A percentile compares a stretch with the other conserved stretches of the same genome.
Conservation (phyloP, 176 grass and related monocot genomes). For the Triticum dicoccoides region DNA sequence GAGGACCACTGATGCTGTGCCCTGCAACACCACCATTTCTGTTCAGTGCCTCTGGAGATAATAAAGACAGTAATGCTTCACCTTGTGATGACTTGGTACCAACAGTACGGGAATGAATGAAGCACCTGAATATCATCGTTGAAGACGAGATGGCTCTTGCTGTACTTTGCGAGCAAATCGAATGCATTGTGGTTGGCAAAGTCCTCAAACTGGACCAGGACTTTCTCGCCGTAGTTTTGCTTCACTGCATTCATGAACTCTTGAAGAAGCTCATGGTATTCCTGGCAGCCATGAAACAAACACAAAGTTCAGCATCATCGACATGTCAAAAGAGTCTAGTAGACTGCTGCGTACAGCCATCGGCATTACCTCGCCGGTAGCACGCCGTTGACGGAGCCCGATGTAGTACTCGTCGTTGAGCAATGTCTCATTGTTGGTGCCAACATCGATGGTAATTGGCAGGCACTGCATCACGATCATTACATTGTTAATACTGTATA, state of each 20-base stretch:
- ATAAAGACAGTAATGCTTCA: neutral
- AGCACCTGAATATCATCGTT: slow-evolving; percentile 93
- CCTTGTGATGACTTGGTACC: neutral
- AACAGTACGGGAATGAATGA: neutral
- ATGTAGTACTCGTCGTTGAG: slow-evolving; percentile 98
- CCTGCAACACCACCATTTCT: slow-evolving; percentile 42
- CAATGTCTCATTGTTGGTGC: slow-evolving; percentile 81
- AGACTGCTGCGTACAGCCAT: too few relatives aligned
- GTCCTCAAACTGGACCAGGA: slow-evolving; percentile 94
- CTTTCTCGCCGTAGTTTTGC: slow-evolving; percentile 93
- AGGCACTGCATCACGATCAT: slow-evolving; percentile 63
- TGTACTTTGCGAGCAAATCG: slow-evolving; percentile 86
- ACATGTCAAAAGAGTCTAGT: neutral
- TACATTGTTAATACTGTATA: neutral
- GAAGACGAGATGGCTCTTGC: slow-evolving; percentile 95
- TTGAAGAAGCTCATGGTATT: slow-evolving; percentile 84
- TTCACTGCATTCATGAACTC: slow-evolving; percentile 95
- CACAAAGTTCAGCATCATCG: neutral
- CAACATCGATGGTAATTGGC: slow-evolving; percentile 90
- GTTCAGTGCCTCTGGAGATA: neutral
- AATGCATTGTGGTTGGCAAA: slow-evolving; percentile 97
- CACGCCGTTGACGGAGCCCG: slow-evolving; percentile 72
- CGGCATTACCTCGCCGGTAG: slow-evolving; percentile 65
- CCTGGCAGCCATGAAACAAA: slow-evolving; percentile 36
- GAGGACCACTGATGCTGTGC: slow-evolving; percentile 90